Conservation (phyloP, 2,329 filamentous ascomycete genomes). For the Scedosporium dehoogii region DNA sequence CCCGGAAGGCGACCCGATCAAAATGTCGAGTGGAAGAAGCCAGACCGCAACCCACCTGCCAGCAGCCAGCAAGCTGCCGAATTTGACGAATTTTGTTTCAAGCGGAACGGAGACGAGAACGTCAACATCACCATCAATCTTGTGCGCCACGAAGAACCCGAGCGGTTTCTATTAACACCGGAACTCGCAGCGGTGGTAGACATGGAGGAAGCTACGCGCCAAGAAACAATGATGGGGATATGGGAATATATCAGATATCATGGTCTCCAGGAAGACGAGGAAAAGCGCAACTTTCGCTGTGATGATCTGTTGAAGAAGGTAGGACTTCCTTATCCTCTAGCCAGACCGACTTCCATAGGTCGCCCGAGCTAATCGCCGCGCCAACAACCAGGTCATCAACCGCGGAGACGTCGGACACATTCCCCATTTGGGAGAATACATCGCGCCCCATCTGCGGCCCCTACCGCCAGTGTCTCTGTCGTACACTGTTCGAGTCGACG, state of each 20-base stretch:
- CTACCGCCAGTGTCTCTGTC: constrained; percentile 73
- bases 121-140: constrained; percentile 85
- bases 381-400: constrained; percentile 53
- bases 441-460: constrained; percentile 67
- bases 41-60: constrained; percentile 42
- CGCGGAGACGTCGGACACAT: constrained; percentile 72
- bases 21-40: constrained; percentile 79
- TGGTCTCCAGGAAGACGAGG: constrained; percentile 85
- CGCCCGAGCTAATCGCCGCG: neutral
- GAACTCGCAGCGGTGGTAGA: constrained; percentile 78
- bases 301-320: constrained; percentile 74
- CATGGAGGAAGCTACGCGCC: constrained; percentile 74
- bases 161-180: constrained; percentile 71
- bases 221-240: constrained; percentile 79
- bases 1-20: constrained; percentile 43
- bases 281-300: constrained; percentile 85
- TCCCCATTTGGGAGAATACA: constrained; percentile 72
- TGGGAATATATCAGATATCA: constrained; percentile 91
- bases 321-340: constrained; percentile 18
- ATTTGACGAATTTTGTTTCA: constrained; percentile 87
- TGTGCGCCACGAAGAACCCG: constrained; percentile 71
- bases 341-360: constrained; percentile 14
- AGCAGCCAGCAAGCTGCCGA: constrained; percentile 51
- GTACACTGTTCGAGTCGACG: constrained; percentile 91
- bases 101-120: constrained; percentile 86